These are phyloP conservation scores for Colletotrichum musae DNA, from an alignment of 2,329 filamentous ascomycete genomes.

Conservation along the genomic window DNA sequence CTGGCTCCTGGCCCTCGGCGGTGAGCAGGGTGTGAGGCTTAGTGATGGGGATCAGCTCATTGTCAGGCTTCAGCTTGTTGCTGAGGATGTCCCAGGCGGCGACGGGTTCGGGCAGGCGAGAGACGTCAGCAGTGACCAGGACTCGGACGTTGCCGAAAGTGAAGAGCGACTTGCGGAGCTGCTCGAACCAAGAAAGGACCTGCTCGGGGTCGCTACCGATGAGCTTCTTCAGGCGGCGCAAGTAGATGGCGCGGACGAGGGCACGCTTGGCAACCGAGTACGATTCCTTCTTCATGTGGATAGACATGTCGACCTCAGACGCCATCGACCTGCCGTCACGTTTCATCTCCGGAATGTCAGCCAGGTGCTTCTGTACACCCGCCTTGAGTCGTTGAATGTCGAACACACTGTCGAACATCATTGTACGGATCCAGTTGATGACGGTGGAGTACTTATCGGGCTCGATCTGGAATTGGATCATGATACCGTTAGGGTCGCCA, in stretches of 20 bases:
- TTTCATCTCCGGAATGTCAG: slow-evolving; percentile 93
- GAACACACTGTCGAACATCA: slow-evolving; percentile 92
- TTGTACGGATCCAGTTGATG: slow-evolving; percentile 85
- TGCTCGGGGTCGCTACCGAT: slow-evolving; percentile 82
- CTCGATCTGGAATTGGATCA: slow-evolving; percentile 88
- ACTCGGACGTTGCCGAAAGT: slow-evolving; percentile 88
- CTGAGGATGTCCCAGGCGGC: slow-evolving; percentile 81
- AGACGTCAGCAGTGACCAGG: slow-evolving; percentile 85
- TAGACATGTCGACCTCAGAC: slow-evolving; percentile 78
- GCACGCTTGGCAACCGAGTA: slow-evolving; percentile 84
- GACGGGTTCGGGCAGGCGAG: slow-evolving; percentile 80
- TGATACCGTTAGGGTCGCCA: slow-evolving; percentile 85
- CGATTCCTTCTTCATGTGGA: slow-evolving; percentile 84
- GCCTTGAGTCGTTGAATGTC: slow-evolving; percentile 78
- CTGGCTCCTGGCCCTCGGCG: slow-evolving; percentile 80
- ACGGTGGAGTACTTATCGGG: slow-evolving; percentile 87
- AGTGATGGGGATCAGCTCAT: slow-evolving; percentile 76
- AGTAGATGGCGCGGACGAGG: slow-evolving; percentile 88
- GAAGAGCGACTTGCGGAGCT: slow-evolving; percentile 82
- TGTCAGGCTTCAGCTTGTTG: slow-evolving; percentile 59
- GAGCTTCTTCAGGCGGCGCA: slow-evolving; percentile 87
- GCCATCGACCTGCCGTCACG: slow-evolving; percentile 83
- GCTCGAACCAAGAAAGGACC: slow-evolving; percentile 83
- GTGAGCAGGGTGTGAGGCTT: slow-evolving; percentile 80
- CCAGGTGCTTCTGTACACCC: slow-evolving; percentile 83